Evolutionary conservation across 2,329 filamentous ascomycete genomes (phyloP).

Genomic region (Alternaria arborescens): DNA sequence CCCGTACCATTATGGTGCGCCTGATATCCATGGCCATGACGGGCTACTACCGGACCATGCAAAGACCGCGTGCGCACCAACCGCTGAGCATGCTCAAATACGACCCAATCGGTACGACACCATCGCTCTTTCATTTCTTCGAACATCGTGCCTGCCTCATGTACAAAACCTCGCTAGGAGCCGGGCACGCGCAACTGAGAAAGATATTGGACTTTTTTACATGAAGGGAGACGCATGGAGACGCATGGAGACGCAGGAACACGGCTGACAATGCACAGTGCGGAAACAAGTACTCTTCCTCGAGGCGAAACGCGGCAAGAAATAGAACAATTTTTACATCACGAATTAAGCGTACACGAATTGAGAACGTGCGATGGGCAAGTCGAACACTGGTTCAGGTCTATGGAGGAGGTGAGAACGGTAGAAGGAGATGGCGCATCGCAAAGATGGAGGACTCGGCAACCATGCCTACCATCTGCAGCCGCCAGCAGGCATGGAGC

Average conservation of each 20-base stretch:
- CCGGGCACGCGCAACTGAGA: neutral
- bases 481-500: neutral
- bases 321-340: slow-evolving; percentile 19
- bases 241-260: neutral
- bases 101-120: slow-evolving; percentile 83
- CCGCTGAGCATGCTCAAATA: slow-evolving; percentile 99
- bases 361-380: neutral
- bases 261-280: slow-evolving; percentile 63
- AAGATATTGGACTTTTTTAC: no score
- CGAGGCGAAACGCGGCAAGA: slow-evolving; percentile 84
- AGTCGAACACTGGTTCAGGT: neutral
- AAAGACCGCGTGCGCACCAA: slow-evolving; percentile 78
- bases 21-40: slow-evolving; percentile 99
- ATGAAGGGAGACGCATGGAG: neutral
- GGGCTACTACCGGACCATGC: slow-evolving; percentile 93
- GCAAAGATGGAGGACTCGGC: neutral
- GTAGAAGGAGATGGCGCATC: neutral
- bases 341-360: slow-evolving; percentile 7
- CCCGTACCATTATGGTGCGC: slow-evolving; percentile 90
- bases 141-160: neutral
- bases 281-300: slow-evolving; percentile 96
- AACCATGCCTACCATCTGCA: neutral
- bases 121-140: neutral
- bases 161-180: neutral
- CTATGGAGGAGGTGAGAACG: neutral